phyloP scores from a whole-genome alignment of 2,329 filamentous ascomycete species.

The Coniochaeta prunicola region DNA sequence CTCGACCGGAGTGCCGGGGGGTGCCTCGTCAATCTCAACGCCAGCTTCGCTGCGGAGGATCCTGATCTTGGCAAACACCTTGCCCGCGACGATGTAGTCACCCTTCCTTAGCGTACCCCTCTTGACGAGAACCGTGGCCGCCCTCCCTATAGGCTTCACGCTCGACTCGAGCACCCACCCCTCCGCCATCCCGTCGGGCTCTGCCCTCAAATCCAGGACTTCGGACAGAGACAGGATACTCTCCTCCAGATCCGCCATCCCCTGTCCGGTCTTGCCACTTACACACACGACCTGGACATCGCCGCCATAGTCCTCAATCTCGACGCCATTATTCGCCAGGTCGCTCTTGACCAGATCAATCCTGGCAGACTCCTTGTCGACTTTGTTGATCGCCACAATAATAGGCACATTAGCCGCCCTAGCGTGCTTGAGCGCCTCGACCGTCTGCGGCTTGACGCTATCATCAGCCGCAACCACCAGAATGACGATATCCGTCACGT shows the following conservation, averaged over 20 bases:
- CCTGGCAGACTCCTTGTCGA: conserved; percentile 80
- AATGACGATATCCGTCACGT: conserved; percentile 94
- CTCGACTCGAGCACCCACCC: conserved; percentile 92
- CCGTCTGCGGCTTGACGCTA: conserved; percentile 92
- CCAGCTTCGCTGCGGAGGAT: conserved; percentile 81
- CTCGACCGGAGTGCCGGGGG: conserved; percentile 84
- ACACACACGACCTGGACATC: conserved; percentile 89
- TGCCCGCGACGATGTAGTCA: conserved; percentile 80
- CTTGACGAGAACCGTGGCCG: conserved; percentile 82
- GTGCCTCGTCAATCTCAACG: conserved; percentile 60
- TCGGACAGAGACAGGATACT: conserved; percentile 80
- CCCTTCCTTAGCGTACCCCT: conserved; percentile 77
- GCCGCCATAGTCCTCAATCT: conserved; percentile 91
- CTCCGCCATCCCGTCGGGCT: conserved; percentile 69
- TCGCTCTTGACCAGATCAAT: conserved; percentile 83
- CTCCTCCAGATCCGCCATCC: conserved; percentile 89
- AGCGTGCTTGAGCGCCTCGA: conserved; percentile 94
- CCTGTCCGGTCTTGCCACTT: conserved; percentile 86
- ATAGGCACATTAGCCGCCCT: conserved; percentile 82
- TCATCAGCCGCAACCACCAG: conserved; percentile 95
- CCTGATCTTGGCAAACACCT: conserved; percentile 81
- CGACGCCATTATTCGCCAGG: conserved; percentile 72
- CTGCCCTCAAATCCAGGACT: conserved; percentile 82
- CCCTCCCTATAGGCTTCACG: conserved; percentile 75
- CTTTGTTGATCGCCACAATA: conserved; percentile 96